These are phyloP conservation scores for Cymbidium sinense DNA, from an alignment of 106 monocot species.

Conservation along the genomic window DNA sequence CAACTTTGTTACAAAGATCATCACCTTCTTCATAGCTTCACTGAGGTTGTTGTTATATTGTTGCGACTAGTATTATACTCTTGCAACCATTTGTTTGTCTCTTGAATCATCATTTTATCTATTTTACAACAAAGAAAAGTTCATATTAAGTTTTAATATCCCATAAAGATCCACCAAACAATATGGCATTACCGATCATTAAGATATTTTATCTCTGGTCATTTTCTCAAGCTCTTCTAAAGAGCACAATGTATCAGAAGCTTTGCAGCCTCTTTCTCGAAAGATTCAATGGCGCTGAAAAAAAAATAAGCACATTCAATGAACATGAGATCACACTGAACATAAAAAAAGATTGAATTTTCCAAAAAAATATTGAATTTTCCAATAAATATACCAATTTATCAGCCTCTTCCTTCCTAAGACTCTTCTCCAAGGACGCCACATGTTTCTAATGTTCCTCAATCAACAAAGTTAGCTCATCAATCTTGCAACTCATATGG, in stretches of 20 bases:
- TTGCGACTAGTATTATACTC: constrained; percentile 85
- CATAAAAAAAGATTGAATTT: not conserved
- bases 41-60: constrained; percentile 80
- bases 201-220: constrained; percentile 30
- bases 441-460: constrained; percentile 9
- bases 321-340: not conserved
- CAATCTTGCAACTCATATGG: constrained; percentile 8
- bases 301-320: not conserved
- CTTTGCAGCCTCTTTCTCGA: constrained; percentile 47
- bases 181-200: constrained; percentile 41
- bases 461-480: constrained; percentile 10
- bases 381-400: constrained; percentile 24
- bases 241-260: constrained; percentile 38
- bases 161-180: not conserved
- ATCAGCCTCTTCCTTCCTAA: constrained; percentile 13
- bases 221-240: constrained; percentile 45
- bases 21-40: constrained; percentile 49
- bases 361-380: too few species aligned
- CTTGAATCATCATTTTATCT: constrained; percentile 78
- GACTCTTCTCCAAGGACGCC: constrained; percentile 9
- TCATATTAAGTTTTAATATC: not conserved
- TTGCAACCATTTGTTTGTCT: constrained; percentile 63
- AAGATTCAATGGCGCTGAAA: constrained; percentile 45
- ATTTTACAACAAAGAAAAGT: constrained; percentile 2
- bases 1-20: constrained; percentile 42